A percentile compares a stretch with the other conserved stretches of the same genome.
Conservation (phyloP, 2,329 filamentous ascomycete species). For the Xylaria sp. region DNA sequence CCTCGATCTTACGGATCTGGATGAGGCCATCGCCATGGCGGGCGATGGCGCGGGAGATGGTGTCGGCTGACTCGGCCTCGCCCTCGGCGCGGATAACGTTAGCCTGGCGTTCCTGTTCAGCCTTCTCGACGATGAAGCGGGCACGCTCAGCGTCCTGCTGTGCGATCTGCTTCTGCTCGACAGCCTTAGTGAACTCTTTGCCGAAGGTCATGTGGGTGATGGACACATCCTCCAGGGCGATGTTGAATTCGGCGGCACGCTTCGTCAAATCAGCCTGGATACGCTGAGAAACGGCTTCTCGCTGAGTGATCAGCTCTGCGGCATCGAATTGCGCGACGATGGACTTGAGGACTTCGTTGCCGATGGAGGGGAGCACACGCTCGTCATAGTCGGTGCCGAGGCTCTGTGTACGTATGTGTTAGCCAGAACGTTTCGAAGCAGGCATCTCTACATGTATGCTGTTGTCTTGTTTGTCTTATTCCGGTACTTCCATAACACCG, state of each 20-base stretch:
- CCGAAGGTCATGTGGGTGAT: constrained; percentile 99
- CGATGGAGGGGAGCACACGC: constrained; percentile 96
- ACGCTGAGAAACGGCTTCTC: constrained; percentile 94
- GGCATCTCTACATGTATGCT: not conserved
- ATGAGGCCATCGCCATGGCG: constrained; percentile 94
- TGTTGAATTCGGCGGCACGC: constrained; percentile 97
- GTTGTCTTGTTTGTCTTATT: not conserved
- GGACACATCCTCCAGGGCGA: constrained; percentile 96
- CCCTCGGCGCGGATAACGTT: constrained; percentile 98
- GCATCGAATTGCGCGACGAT: constrained; percentile 99
- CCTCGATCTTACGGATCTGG: constrained; percentile 96
- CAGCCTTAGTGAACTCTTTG: constrained; percentile 97
- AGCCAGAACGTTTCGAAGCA: constrained; percentile 2
- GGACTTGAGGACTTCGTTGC: constrained; percentile 98
- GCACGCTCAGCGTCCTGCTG: constrained; percentile 98
- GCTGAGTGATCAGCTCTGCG: constrained; percentile 97
- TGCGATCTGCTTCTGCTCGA: constrained; percentile 99
- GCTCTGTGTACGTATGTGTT: constrained; percentile 65
- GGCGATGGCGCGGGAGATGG: constrained; percentile 91
- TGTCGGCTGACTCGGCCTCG: constrained; percentile 95
- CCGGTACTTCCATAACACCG: not conserved
- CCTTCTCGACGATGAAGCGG: constrained; percentile 97
- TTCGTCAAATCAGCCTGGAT: constrained; percentile 92
- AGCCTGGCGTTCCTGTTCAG: constrained; percentile 97
- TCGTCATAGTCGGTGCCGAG: constrained; percentile 99